Conservation (phyloP, 139 green algal genomes). For the Mesotaenium endlicherianum region DNA sequence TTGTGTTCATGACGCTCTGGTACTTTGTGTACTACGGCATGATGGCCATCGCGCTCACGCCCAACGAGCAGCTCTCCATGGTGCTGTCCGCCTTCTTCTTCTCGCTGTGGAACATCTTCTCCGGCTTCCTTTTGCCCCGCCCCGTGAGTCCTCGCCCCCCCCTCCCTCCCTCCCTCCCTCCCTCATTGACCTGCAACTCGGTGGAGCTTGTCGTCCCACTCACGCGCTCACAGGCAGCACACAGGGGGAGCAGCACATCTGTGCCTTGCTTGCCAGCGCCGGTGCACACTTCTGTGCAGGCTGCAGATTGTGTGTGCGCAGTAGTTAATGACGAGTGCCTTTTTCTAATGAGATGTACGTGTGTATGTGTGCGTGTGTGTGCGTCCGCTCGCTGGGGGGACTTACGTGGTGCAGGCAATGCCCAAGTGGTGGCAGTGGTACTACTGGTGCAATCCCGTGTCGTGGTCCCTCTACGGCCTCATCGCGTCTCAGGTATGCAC, state of each 20-base stretch:
- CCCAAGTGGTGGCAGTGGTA: conserved; percentile 25
- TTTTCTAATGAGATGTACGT: too few species aligned
- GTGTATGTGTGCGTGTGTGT: too few species aligned
- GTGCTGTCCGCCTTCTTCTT: conserved; percentile 38
- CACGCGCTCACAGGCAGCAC: too few species aligned
- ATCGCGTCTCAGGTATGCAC: conserved; percentile 33
- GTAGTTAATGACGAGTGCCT: background rate
- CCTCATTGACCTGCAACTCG: too few species aligned
- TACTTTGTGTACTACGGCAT: conserved; percentile 41
- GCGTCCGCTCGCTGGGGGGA: too few species aligned
- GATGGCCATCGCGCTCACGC: conserved; percentile 34
- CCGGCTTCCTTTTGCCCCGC: conserved; percentile 36
- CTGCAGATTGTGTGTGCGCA: background rate
- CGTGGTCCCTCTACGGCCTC: conserved; percentile 31
- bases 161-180: too few species aligned
- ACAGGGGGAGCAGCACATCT: background rate
- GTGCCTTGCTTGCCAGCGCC: background rate
- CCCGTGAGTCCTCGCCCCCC: conserved; percentile 29
- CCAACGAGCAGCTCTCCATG: conserved; percentile 36
- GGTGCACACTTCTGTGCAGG: background rate
- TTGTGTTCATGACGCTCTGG: conserved; percentile 42
- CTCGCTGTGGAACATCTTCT: conserved; percentile 48
- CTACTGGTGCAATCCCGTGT: conserved; percentile 26
- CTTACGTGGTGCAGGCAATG: conserved; percentile 7
- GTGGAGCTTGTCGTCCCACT: too few species aligned